These are phyloP conservation scores for Phytophthora agathidicida DNA, from an alignment of 352 stramenopile species.

Conservation along the genomic window DNA sequence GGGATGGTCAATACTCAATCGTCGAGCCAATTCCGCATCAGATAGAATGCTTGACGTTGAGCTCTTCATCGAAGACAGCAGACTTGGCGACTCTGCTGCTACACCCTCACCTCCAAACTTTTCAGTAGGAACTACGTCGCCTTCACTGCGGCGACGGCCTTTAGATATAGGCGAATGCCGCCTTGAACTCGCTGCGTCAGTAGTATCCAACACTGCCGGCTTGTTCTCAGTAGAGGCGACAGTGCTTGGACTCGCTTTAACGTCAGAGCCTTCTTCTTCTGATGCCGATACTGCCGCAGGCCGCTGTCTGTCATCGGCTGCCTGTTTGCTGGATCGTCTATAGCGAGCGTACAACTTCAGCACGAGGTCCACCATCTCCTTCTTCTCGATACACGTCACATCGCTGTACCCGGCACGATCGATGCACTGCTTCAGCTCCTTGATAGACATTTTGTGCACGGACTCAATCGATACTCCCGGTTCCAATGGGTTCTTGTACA, in stretches of 20 bases:
- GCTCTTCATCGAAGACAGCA: constrained; percentile 46
- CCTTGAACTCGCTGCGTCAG: constrained; percentile 4
- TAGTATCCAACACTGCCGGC: constrained; percentile 11
- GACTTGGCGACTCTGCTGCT: constrained; percentile 12
- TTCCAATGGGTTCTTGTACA: constrained; percentile 76
- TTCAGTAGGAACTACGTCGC: constrained; percentile 14
- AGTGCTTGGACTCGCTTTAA: background rate
- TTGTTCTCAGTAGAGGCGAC: constrained; percentile 11
- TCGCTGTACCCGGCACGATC: constrained; percentile 74
- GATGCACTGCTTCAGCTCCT: constrained; percentile 81
- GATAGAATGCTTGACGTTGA: constrained; percentile 58
- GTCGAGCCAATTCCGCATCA: constrained; percentile 53
- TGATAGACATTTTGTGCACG: constrained; percentile 76
- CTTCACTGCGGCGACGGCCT: constrained; percentile 37
- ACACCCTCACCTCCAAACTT: constrained; percentile 1
- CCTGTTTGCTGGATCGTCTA: constrained; percentile 56
- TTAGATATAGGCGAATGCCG: constrained; percentile 15
- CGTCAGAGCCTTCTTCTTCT: constrained; percentile 12
- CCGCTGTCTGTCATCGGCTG: constrained; percentile 31
- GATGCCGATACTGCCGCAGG: background rate
- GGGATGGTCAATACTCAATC: constrained; percentile 47
- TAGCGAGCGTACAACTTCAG: constrained; percentile 81
- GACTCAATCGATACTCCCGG: constrained; percentile 59
- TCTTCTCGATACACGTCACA: constrained; percentile 81
- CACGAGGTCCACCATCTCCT: constrained; percentile 83